A percentile compares a stretch with the other conserved stretches of the same genome.
Conservation (phyloP, 2,329 filamentous ascomycete species). For the Diplodia scrobiculata region DNA sequence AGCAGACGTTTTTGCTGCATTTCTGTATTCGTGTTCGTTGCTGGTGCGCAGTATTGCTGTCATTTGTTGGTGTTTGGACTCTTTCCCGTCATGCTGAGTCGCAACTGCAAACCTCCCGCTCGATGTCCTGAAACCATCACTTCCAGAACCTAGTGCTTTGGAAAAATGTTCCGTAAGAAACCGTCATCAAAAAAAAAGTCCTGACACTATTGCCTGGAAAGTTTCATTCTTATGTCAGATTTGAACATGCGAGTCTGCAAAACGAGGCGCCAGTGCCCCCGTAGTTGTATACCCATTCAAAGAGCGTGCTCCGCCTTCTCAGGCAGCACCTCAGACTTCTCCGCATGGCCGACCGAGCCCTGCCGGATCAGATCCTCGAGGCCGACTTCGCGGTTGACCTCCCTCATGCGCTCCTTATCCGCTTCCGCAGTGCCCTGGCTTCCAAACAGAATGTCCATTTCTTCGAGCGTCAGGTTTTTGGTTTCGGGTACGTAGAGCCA, state of each 20-base stretch:
- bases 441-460: slow-evolving; percentile 68
- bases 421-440: slow-evolving; percentile 66
- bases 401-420: slow-evolving; percentile 70
- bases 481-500: slow-evolving; percentile 58
- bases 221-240: neutral
- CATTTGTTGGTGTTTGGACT: too few species aligned
- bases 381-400: slow-evolving; percentile 71
- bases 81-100: too few species aligned
- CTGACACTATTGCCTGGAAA: neutral
- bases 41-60: too few species aligned
- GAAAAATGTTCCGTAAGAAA: neutral
- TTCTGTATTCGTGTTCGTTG: too few species aligned
- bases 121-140: too few species aligned
- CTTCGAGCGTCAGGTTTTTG: slow-evolving; percentile 56
- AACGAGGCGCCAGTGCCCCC: neutral
- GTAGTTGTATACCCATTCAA: neutral
- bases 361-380: slow-evolving; percentile 47
- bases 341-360: slow-evolving; percentile 4
- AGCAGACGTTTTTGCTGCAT: too few species aligned
- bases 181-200: neutral
- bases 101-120: too few species aligned
- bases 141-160: neutral
- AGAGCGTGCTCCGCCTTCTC: slow-evolving; percentile 18
- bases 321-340: slow-evolving; percentile 27
- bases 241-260: neutral